Conservation (phyloP, 164 flowering plant species). For the Stephania cephalantha region DNA sequence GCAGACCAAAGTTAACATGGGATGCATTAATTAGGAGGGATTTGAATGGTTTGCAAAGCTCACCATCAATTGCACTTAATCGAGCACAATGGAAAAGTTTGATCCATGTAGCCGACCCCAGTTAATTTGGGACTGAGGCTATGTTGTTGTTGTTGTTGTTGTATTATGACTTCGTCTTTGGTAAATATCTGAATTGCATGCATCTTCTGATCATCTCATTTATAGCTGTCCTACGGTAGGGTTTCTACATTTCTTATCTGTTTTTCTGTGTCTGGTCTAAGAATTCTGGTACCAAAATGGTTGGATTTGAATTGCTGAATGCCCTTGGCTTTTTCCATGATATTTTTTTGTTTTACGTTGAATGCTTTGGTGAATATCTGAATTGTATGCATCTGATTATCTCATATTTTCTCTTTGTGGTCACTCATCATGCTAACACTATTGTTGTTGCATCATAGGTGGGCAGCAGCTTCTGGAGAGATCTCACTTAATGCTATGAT, state of each 20-base stretch:
- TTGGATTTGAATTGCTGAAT: background rate
- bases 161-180: background rate
- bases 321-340: background rate
- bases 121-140: too few relatives aligned
- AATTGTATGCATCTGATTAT: background rate
- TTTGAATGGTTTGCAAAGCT: too few relatives aligned
- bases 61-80: too few relatives aligned
- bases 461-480: conserved; percentile 89
- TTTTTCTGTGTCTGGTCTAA: background rate
- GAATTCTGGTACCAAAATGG: background rate
- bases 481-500: conserved; percentile 67
- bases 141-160: too few relatives aligned
- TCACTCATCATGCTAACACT: conserved; percentile 2
- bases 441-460: conserved; percentile 35
- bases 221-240: background rate
- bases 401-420: background rate
- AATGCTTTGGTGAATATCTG: background rate
- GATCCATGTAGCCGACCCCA: too few relatives aligned
- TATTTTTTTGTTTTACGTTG: background rate
- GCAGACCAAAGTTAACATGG: too few relatives aligned
- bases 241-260: background rate
- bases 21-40: too few relatives aligned
- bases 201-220: background rate
- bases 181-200: background rate
- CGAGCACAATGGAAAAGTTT: too few relatives aligned